Evolutionary conservation across 805 yeast genomes (phyloP).

Genomic region (Candida lessepsii): DNA sequence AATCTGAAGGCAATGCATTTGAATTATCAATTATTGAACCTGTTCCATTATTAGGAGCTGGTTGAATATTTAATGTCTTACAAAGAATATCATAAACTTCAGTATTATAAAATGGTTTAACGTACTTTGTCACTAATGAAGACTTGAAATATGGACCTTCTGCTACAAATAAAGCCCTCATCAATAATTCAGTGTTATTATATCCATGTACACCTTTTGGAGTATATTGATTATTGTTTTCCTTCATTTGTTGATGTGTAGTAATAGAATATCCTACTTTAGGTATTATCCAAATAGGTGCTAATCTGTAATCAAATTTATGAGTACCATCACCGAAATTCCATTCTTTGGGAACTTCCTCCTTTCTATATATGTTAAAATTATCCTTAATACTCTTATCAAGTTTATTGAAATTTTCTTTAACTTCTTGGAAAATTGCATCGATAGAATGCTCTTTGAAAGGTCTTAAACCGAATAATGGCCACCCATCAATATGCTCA

Average conservation of each 20-base stretch:
- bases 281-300: constrained; percentile 86
- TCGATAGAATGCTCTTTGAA: constrained; percentile 34
- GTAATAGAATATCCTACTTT: constrained; percentile 76
- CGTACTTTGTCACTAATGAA: constrained; percentile 27
- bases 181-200: constrained; percentile 68
- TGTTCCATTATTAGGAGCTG: constrained; percentile 63
- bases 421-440: constrained; percentile 47
- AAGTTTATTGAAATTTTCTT: constrained; percentile 16
- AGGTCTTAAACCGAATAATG: constrained; percentile 77
- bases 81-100: constrained; percentile 77
- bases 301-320: constrained; percentile 58
- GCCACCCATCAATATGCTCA: constrained; percentile 79
- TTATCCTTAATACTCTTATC: constrained; percentile 19
- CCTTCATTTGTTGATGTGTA: constrained; percentile 56
- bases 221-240: constrained; percentile 46
- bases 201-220: constrained; percentile 86
- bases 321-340: constrained; percentile 51
- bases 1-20: constrained; percentile 36
- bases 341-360: constrained; percentile 54
- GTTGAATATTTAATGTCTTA: constrained; percentile 50
- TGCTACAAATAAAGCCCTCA: constrained; percentile 81
- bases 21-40: constrained; percentile 18
- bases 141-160: constrained; percentile 72
- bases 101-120: constrained; percentile 66
- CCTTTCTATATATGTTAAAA: constrained; percentile 50